phyloP scores from a whole-genome alignment of 331 rosid genomes.

The Spiraea crenata region DNA sequence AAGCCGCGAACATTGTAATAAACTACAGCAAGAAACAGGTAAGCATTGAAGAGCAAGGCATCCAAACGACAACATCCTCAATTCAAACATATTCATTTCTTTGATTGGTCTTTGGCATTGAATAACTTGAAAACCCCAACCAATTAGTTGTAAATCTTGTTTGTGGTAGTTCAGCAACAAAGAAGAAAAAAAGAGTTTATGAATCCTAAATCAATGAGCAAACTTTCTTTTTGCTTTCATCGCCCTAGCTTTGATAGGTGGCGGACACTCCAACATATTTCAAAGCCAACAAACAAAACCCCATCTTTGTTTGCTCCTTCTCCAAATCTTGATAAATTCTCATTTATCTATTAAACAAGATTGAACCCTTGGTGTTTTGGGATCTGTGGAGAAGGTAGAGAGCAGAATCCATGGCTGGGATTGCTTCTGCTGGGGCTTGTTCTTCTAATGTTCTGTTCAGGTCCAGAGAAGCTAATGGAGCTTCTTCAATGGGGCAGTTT shows the following conservation, averaged over 20 bases:
- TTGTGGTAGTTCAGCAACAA: constrained; percentile 39
- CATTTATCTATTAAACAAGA: constrained; percentile 13
- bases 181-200: constrained; percentile 2
- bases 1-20: constrained; percentile 4
- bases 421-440: constrained; percentile 25
- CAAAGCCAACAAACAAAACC: constrained; percentile 25
- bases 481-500: constrained; percentile 27
- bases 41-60: constrained; percentile 11
- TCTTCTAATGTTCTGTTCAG: constrained; percentile 39
- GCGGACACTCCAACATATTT: constrained; percentile 38
- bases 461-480: constrained; percentile 33
- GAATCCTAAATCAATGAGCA: background rate
- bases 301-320: constrained; percentile 26
- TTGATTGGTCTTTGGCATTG: background rate
- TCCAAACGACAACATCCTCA: no score
- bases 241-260: constrained; percentile 32
- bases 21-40: constrained; percentile 2
- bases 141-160: constrained; percentile 18
- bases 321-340: constrained; percentile 25
- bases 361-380: no score
- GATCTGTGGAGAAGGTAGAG: background rate
- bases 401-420: constrained; percentile 32
- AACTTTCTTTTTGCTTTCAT: constrained; percentile 16
- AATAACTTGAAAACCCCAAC: background rate
- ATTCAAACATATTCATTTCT: no score